Base-by-base conservation (phyloP, 257 asterid species). In the Fraxinus quadrangulata region DNA sequence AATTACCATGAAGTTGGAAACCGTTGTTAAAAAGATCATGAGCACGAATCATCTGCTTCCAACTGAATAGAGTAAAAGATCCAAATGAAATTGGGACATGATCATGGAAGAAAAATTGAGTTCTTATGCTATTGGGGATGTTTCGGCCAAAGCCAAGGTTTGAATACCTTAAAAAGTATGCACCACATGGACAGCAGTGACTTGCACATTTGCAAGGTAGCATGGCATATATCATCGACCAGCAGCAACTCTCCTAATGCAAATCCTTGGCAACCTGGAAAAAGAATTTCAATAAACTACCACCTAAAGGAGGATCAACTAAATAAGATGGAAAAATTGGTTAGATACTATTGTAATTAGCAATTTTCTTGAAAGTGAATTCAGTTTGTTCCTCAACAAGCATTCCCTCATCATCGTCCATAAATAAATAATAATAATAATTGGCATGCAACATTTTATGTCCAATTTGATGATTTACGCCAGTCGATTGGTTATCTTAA, bases 321-420 rank as follows among this genome's bases (percentile, higher is more conserved):
- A 19, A 51, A 51, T 51, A 19, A 17, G 63, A 51, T 51, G 63
- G 63, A 51, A 51, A 51, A 16, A 19, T 54, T n/a, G 6, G 23
- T 3, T 21, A 59, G 67, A 10, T 61, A 3, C 68, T 16, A 61
- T 61, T 10, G 14, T 23, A 23, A 2, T 1, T 59, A 19, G 78
- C 78, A 2, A 17, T 54, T 81, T 77, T 70, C 81, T 17, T 71
- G 78, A 24, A 37, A 54, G 26, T 19, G 65, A 54, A 24, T 3
- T 54, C n/a, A 19, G 24, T n/a, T 54, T 54, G 65, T n/a, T 54
- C 65, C 65, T n/a, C 26, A 17, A 54, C 26, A 7, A 54, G 65
- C 65, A 54, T 54, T n/a, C 26, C 23, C 65, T 6, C 23, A 54
- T 54, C 42, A 37, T 10, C 12, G 2, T 37, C 42, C 42, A 37